A percentile compares a stretch with the other conserved stretches of the same genome.
Conservation (phyloP, 768 basidiomycete genomes). For the Clitopilus passeckerianus region DNA sequence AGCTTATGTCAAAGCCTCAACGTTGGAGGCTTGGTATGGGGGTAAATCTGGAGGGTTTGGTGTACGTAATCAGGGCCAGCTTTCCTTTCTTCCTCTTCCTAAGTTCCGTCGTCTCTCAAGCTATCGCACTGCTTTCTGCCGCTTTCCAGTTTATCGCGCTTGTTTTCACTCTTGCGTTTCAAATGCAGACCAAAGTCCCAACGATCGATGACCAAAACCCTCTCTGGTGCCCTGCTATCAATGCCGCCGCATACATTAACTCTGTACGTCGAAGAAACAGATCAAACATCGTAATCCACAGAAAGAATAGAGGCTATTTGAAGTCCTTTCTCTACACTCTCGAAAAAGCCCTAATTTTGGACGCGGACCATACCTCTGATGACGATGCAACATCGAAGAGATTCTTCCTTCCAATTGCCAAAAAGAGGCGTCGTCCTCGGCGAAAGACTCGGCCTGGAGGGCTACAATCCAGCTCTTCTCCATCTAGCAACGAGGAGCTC, state of each 20-base stretch:
- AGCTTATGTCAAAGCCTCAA: too few relatives aligned
- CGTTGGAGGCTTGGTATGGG: background rate
- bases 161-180: background rate
- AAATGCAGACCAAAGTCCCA: constrained; percentile 16
- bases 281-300: constrained; percentile 11
- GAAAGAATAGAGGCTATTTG: constrained; percentile 15
- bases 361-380: constrained; percentile 11
- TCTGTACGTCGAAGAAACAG: constrained; percentile 31
- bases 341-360: constrained; percentile 19
- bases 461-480: background rate
- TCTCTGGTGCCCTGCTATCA: constrained; percentile 48
- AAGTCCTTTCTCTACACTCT: constrained; percentile 28
- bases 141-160: background rate
- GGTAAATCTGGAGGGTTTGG: too few relatives aligned
- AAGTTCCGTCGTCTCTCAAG: too few relatives aligned
- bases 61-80: background rate
- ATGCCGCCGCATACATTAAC: constrained; percentile 41
- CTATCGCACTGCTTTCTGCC: background rate
- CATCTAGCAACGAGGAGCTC: constrained; percentile 11
- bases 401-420: background rate
- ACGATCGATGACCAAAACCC: constrained; percentile 50
- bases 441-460: background rate
- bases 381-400: constrained; percentile 6
- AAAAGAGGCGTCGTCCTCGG: background rate
- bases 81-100: too few relatives aligned